Conservation (phyloP, 371 early-diverging fungal species). For the Lichtheimia ramosa region DNA sequence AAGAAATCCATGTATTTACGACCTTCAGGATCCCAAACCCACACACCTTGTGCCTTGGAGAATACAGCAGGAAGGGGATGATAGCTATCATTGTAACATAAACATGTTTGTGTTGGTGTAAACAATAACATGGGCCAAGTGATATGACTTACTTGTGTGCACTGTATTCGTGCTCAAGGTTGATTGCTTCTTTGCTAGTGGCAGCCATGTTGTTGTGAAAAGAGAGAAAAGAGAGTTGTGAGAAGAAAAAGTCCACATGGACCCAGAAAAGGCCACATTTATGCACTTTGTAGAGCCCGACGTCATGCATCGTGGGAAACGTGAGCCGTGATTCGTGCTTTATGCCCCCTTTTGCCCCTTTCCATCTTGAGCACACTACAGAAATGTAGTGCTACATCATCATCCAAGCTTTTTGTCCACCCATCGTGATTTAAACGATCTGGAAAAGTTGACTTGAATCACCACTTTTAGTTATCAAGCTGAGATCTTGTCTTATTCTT, state of each 20-base stretch:
- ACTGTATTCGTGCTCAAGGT: constrained; percentile 73
- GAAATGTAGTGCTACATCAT: too few species aligned
- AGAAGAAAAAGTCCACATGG: background rate
- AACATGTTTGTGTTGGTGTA: background rate
- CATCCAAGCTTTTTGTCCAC: too few species aligned
- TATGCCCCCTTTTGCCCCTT: too few species aligned
- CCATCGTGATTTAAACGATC: too few species aligned
- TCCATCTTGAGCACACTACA: too few species aligned
- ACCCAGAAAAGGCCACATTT: too few species aligned
- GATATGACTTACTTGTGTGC: constrained; percentile 79
- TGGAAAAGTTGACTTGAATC: too few species aligned
- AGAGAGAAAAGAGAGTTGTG: constrained; percentile 2
- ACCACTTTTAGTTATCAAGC: too few species aligned
- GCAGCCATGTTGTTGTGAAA: background rate
- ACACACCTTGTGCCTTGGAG: constrained; percentile 83
- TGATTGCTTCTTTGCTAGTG: constrained; percentile 59
- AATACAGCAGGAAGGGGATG: constrained; percentile 97
- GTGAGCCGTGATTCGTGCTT: too few species aligned
- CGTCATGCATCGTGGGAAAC: too few species aligned
- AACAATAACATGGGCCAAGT: background rate
- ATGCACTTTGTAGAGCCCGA: too few species aligned
- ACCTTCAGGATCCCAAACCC: constrained; percentile 97
- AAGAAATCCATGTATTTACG: constrained; percentile 94
- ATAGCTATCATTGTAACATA: constrained; percentile 64
- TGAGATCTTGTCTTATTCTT: too few species aligned